Evolutionary conservation across 805 yeast genomes (phyloP).

Genomic region (Metschnikowia rubicola): DNA sequence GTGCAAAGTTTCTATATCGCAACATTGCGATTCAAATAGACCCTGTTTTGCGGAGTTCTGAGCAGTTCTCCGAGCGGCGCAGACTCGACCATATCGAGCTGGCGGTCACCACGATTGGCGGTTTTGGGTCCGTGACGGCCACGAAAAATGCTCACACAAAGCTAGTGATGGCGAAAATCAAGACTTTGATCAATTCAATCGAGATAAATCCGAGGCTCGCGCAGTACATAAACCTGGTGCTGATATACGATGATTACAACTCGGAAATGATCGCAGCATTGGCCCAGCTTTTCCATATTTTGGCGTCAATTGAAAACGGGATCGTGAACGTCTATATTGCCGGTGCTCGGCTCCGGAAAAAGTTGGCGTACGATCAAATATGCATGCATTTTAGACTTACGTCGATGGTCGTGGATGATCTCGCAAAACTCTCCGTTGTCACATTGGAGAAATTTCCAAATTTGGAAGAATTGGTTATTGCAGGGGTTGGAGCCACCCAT

Average conservation of each 20-base stretch:
- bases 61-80: conserved; percentile 1
- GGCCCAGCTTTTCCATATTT: conserved; percentile 1
- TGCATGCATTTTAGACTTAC: conserved; percentile 13
- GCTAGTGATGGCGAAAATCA: conserved; percentile 36
- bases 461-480: conserved; percentile 12
- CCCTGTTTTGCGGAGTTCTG: conserved; percentile 15
- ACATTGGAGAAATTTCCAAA: not conserved
- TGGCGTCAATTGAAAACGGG: conserved; percentile 5
- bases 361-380: conserved; percentile 9
- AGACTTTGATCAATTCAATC: conserved; percentile 37
- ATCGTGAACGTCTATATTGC: conserved; percentile 21
- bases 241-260: conserved; percentile 2
- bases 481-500: conserved; percentile 3
- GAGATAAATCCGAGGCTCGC: conserved; percentile 31
- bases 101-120: conserved; percentile 24
- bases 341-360: conserved; percentile 7
- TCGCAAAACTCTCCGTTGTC: conserved; percentile 6
- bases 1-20: conserved; percentile 27
- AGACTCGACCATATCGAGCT: conserved; percentile 23
- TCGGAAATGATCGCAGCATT: not conserved
- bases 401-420: conserved; percentile 21
- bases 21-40: conserved; percentile 22
- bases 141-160: conserved; percentile 20
- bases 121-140: conserved; percentile 19
- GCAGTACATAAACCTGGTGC: conserved; percentile 5